A percentile compares a stretch with the other conserved stretches of the same genome.
Conservation (phyloP, 192 early-diverging fungal species). For the Coemansia sp. region DNA sequence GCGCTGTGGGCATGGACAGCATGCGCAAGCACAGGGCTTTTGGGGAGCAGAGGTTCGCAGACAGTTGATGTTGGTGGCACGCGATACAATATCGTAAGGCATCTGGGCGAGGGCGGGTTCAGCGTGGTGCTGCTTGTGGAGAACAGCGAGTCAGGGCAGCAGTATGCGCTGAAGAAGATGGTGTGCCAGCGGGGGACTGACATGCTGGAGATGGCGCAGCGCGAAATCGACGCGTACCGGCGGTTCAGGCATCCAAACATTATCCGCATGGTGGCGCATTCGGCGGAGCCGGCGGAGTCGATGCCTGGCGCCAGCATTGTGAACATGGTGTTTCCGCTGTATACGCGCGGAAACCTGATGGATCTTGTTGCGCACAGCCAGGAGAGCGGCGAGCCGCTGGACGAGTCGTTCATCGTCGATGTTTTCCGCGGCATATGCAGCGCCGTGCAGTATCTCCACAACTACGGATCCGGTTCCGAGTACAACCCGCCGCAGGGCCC, state of each 20-base stretch:
- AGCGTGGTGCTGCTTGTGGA: conserved; percentile 67
- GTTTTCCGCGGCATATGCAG: conserved; percentile 63
- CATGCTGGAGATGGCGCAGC: conserved; percentile 60
- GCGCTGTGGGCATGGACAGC: neutral
- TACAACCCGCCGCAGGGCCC: conserved; percentile 9
- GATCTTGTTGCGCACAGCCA: conserved; percentile 58
- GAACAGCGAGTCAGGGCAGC: conserved; percentile 46
- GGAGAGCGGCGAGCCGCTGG: conserved; percentile 53
- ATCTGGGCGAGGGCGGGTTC: conserved; percentile 76
- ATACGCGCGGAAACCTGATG: conserved; percentile 58
- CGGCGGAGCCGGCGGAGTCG: neutral
- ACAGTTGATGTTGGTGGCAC: conserved; percentile 60
- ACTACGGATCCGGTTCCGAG: conserved; percentile 23
- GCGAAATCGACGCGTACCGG: conserved; percentile 68
- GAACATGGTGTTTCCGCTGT: conserved; percentile 73
- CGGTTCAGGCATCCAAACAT: conserved; percentile 67
- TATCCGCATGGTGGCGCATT: conserved; percentile 52
- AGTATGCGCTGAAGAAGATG: conserved; percentile 71
- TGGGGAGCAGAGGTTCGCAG: conserved; percentile 16
- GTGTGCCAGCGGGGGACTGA: conserved; percentile 61
- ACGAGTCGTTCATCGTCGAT: conserved; percentile 59
- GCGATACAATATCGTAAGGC: conserved; percentile 58
- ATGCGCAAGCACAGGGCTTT: neutral
- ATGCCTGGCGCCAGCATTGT: conserved; percentile 49
- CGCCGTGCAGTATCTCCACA: conserved; percentile 60